A percentile compares a stretch with the other conserved stretches of the same genome.
Conservation (phyloP, 164 flowering plant genomes). For the Nymphaea thermarum region DNA sequence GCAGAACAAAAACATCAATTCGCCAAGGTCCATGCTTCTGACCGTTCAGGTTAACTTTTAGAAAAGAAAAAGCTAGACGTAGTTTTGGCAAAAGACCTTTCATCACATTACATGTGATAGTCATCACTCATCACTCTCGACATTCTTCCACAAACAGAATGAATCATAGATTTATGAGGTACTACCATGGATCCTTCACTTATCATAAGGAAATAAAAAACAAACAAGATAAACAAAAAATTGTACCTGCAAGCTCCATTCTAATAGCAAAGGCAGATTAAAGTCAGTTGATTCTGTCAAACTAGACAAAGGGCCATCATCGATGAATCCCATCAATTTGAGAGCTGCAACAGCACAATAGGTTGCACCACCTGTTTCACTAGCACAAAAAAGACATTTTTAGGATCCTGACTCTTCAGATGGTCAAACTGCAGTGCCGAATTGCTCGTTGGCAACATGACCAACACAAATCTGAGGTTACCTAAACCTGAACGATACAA, state of each 20-base stretch:
- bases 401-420: too few relatives aligned
- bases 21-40: too few relatives aligned
- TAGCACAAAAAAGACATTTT: slow-evolving; percentile 14
- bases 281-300: slow-evolving; percentile 26
- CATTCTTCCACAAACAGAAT: background rate
- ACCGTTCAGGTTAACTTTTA: too few relatives aligned
- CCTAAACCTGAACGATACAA: too few relatives aligned
- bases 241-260: slow-evolving; percentile 82
- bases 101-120: background rate
- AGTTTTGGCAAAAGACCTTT: background rate
- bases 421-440: too few relatives aligned
- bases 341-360: slow-evolving; percentile 96
- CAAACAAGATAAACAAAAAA: background rate
- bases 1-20: too few relatives aligned
- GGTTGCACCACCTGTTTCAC: slow-evolving; percentile 90
- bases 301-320: slow-evolving; percentile 39
- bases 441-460: too few relatives aligned
- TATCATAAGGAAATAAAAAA: background rate
- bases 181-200: background rate
- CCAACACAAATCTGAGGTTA: too few relatives aligned
- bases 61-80: too few relatives aligned
- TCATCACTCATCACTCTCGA: background rate
- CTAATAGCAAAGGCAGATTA: slow-evolving; percentile 48
- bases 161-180: background rate
- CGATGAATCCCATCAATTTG: slow-evolving; percentile 77